Evolutionary conservation across 139 green algal species (phyloP), one percentile per base, ranked within the genome.

Genomic region (Klebsormidium nitens): DNA sequence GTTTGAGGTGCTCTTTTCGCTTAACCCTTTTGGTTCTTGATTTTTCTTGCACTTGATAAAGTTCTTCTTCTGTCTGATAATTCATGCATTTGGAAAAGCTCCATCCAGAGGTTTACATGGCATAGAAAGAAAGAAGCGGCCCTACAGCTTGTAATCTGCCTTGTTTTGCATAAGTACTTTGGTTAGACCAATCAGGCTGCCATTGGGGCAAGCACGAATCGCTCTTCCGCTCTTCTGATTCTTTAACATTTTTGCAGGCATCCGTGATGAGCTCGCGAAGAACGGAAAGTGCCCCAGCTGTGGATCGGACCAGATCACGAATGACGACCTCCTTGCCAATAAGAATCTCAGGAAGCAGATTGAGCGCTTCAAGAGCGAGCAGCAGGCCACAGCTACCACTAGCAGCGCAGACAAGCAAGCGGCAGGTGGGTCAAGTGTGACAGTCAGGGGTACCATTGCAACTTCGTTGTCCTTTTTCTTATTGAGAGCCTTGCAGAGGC

Each of bases 321-420:
- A 36, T 35, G 67, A 75, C 59, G 29, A 58, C 28, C 59, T 75
- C 6, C 47, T 75, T 17, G 62, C 67, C 28, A 75, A 75, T 39
- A 61, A 32, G 14, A 58, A 11, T 14, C 59, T 75, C 19, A 31
- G 67, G 17, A 75, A 75, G 26, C 62, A 14, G 14, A 59, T 75
- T 28, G 47, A 75, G 5, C 6, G 36, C 17, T 74, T 36, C 28
- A 8, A 14, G 42, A 8, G 42, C 42, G 42, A 26, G 42, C n/a
- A n/a, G n/a, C n/a, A n/a, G n/a, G n/a, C n/a, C n/a, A n/a, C n/a
- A n/a, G n/a, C n/a, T n/a, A n/a, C n/a, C n/a, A n/a, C n/a, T n/a
- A n/a, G n/a, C n/a, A n/a, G n/a, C n/a, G n/a, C n/a, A n/a, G n/a
- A n/a, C n/a, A n/a, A n/a, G n/a, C n/a, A n/a, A n/a, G n/a, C n/a